Evolutionary conservation across 345 rosid genomes (phyloP).

Genomic region (Gossypium mustelinum): DNA sequence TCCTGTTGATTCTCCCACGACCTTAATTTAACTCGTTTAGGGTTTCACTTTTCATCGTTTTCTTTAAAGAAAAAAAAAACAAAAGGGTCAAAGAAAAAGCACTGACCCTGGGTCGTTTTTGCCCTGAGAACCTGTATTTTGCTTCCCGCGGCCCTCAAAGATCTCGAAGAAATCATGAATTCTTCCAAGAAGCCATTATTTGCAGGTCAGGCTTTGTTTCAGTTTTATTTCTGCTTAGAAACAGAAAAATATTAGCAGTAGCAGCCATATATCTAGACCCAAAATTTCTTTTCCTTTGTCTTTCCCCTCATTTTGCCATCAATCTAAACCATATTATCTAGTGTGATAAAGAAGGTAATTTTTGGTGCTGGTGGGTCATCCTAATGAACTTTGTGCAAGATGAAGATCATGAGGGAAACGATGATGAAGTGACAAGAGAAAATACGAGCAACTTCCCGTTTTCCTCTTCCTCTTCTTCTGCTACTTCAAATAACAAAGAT

Average conservation of each 20-base stretch:
- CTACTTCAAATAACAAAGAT: conserved; percentile 23
- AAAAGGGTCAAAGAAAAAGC: conserved; percentile 35
- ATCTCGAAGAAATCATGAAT: conserved; percentile 25
- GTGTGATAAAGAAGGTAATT: conserved; percentile 10
- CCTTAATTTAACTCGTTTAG: conserved; percentile 30
- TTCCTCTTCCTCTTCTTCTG: conserved; percentile 27
- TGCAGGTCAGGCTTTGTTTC: conserved; percentile 32
- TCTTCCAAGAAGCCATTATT: background rate
- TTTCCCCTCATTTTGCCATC: background rate
- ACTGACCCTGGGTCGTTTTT: conserved; percentile 20
- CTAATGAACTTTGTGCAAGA: conserved; percentile 40
- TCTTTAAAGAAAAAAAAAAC: too few species aligned
- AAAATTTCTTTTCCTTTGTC: background rate
- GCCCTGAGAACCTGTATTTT: conserved; percentile 8
- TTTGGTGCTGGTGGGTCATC: conserved; percentile 20
- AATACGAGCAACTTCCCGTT: conserved; percentile 20
- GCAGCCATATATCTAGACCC: background rate
- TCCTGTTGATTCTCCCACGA: conserved; percentile 15
- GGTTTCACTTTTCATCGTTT: conserved; percentile 22
- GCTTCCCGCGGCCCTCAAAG: conserved; percentile 25
- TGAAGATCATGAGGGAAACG: conserved; percentile 28
- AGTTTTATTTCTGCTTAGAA: background rate
- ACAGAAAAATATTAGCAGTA: background rate
- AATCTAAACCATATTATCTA: conserved; percentile 23
- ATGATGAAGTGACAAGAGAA: conserved; percentile 19